Conservation (phyloP, 2,329 filamentous ascomycete species). For the Akanthomyces uredinophilus region DNA sequence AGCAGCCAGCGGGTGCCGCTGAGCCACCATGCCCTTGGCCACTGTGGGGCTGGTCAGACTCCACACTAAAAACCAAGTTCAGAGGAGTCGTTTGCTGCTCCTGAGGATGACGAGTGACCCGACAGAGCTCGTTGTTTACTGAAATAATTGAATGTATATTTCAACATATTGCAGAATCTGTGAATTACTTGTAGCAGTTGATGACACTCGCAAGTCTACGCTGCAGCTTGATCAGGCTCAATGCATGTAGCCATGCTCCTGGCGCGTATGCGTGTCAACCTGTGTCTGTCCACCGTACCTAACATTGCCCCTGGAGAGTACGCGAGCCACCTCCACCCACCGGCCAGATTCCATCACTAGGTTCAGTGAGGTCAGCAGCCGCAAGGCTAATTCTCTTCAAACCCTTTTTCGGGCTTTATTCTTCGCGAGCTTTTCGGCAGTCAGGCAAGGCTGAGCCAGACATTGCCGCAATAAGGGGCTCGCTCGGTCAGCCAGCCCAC, state of each 20-base stretch:
- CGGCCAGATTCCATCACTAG: neutral
- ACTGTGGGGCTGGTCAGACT: conserved; percentile 17
- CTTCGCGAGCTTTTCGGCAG: neutral
- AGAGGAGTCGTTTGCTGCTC: no score
- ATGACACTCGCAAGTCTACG: no score
- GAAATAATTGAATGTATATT: no score
- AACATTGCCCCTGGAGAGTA: neutral
- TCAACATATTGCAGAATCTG: neutral
- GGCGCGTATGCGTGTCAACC: neutral
- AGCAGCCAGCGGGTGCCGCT: conserved; percentile 17
- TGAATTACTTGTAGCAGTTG: no score
- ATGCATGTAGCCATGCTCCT: neutral
- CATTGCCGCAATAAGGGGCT: neutral
- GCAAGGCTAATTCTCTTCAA: neutral
- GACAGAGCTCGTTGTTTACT: no score
- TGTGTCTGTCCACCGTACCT: neutral
- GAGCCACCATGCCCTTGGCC: conserved; percentile 25
- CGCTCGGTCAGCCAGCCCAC: neutral
- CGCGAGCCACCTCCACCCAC: neutral
- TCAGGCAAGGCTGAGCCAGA: neutral
- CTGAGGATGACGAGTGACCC: no score
- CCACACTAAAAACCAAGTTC: neutral
- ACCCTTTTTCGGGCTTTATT: neutral
- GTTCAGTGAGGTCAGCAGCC: neutral
- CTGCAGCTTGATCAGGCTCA: neutral